Base-by-base conservation (phyloP, 805 yeast species). In the Myxozyma sirexii region DNA sequence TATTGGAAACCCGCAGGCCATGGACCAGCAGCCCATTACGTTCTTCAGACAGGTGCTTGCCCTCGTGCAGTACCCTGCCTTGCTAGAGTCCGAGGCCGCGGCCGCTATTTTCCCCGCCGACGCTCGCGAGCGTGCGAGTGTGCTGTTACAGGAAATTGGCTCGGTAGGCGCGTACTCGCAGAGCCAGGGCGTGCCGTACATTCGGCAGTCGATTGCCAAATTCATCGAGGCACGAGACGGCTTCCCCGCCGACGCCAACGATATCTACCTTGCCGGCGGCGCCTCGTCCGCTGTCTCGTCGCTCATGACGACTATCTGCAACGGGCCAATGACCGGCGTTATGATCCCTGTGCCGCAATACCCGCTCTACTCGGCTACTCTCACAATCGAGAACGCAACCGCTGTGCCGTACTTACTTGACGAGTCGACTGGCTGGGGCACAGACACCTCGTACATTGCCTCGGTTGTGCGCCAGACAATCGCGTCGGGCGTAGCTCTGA, bases 271-370 rank as follows among this genome's bases (percentile, higher is more conserved):
- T 67, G 91, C 97, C 12, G 85, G 88, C 4, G 99, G 99, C 68
- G 99, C 99, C 1, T 92, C 98, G 12, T 83, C 92, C 24, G 97
- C 96, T 0, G 98, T 93, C n/a, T 80, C 84, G 55, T 84, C 87
- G 68, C 76, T 94, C 60, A 76, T 94, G 56, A 85, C 86, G 52
- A 80, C 92, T 29, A 75, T 94, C 19, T 81, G 94, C 3, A 74
- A 79, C 39, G 90, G 90, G 41, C 81, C 81, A 43, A 75, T 83
- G 58, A 80, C 94, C 2, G 96, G 96, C 50, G 82, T 78, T 70
- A 76, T 96, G 75, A 91, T 94, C 66, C 99, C 99, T 33, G 93
- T 94, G 67, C 99, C 99, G 13, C 99, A 94, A 77, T 94, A 94
- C 72, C 99, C 99, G 2, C 80, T 94, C 61, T 94, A 94, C 77